Evolutionary conservation across 208 protist genomes (phyloP), one percentile per base, ranked within the genome.

Genomic region (Tritrichomonas foetus): DNA sequence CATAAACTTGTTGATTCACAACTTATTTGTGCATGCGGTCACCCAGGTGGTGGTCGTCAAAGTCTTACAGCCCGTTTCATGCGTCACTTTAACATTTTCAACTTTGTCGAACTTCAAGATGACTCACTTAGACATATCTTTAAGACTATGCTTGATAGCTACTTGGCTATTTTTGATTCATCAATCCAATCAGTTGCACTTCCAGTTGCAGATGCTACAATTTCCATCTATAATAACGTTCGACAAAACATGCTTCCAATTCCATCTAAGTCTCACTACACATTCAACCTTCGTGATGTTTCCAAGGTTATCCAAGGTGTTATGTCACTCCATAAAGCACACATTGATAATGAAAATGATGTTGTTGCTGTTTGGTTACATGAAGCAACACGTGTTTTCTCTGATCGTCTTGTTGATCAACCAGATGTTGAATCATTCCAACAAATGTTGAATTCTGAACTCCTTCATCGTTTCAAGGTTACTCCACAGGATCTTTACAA

Each of bases 201-300:
- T 80, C 95, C 96, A 11, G 82, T 99, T 36, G 97, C 99, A 47
- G 95, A 96, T 33, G 96, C 98, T 33, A 98, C 98, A 30, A 98
- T 99, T 92, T 96, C 97, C 3, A 95, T 99, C 5, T 99, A 99
- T 96, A 96, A 98, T 95, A 97, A 95, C 25, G 97, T 98, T 92
- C 96, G 96, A 16, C 95, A 95, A 55, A 97, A 98, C 94, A 96
- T 99, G 39, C 97, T 98, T 39, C 98, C 99, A 50, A 99, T 98
- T 0, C 98, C 98, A 5, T 93, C 97, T 9, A 98, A 98, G 57
- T 97, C 98, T n/a, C 99, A 99, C 96, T 99, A 99, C 96, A 98
- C 98, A 27, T 99, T 99, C 96, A 99, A 99, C 95, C 94, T 99
- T 75, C 97, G 99, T 93, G 99, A 99, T 95, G 93, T 99, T 39